Evolutionary conservation across 805 yeast species (phyloP).

Genomic region (Lachancea waltii): DNA sequence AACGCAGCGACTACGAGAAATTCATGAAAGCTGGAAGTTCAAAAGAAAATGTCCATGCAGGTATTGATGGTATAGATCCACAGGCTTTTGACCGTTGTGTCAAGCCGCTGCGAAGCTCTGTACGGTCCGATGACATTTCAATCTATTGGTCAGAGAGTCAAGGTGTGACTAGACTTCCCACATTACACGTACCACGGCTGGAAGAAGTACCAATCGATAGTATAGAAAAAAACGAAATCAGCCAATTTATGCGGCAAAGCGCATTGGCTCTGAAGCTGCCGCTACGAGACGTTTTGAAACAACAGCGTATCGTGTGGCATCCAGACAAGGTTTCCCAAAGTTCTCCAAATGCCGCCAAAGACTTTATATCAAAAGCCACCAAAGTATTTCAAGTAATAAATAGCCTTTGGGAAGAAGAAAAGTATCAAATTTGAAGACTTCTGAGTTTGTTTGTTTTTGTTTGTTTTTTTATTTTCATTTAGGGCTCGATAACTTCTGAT

Average conservation of each 20-base stretch:
- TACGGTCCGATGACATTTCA: not conserved
- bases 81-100: not conserved
- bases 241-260: not conserved
- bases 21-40: not conserved
- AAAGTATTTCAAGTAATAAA: slow-evolving; percentile 7
- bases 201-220: not conserved
- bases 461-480: not conserved
- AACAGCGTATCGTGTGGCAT: slow-evolving; percentile 8
- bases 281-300: slow-evolving; percentile 4
- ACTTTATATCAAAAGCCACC: not conserved
- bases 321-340: slow-evolving; percentile 7
- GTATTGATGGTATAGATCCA: not conserved
- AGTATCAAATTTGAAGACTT: not conserved
- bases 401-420: slow-evolving; percentile 6
- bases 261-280: not conserved
- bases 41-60: not conserved
- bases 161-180: not conserved
- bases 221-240: not conserved
- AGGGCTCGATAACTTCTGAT: slow-evolving; percentile 3
- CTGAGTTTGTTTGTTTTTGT: not conserved
- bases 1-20: slow-evolving; percentile 1
- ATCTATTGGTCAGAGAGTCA: slow-evolving; percentile 1
- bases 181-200: slow-evolving; percentile 3
- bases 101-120: not conserved
- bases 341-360: not conserved